A percentile compares a stretch with the other conserved stretches of the same genome.
Conservation (phyloP, 2,329 filamentous ascomycete species). For the Sporothrix luriei region DNA sequence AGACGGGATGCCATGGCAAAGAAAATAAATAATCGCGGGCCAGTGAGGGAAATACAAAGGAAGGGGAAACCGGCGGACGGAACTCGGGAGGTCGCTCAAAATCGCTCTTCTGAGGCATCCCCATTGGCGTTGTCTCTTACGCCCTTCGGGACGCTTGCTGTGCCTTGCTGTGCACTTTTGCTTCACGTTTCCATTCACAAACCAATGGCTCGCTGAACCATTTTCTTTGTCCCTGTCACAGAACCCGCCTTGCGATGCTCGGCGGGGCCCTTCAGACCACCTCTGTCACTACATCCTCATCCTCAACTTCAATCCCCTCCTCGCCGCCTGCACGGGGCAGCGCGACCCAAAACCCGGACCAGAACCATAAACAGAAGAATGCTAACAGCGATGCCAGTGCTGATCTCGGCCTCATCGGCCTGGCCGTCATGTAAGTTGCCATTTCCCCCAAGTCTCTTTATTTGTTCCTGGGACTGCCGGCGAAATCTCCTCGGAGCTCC, state of each 20-base stretch:
- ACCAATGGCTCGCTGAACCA: slow-evolving; percentile 27
- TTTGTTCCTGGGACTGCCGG: slow-evolving; percentile 5
- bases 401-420: slow-evolving; percentile 90
- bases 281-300: slow-evolving; percentile 38
- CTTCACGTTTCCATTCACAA: slow-evolving; percentile 1
- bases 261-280: slow-evolving; percentile 58
- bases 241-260: slow-evolving; percentile 74
- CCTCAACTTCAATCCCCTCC: slow-evolving; percentile 17
- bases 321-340: slow-evolving; percentile 19
- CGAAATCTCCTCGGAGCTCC: not conserved
- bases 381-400: slow-evolving; percentile 66
- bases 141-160: not conserved
- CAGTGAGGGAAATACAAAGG: slow-evolving; percentile 1
- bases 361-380: slow-evolving; percentile 45
- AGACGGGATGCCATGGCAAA: slow-evolving; percentile 18
- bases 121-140: not conserved
- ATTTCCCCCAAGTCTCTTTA: not conserved
- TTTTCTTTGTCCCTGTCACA: slow-evolving; percentile 44
- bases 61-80: slow-evolving; percentile 2
- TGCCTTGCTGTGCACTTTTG: not conserved
- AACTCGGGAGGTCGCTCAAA: not conserved
- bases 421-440: slow-evolving; percentile 77
- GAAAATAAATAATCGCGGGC: slow-evolving; percentile 17
- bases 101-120: slow-evolving; percentile 21
- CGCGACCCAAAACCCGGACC: slow-evolving; percentile 22